Evolutionary conservation across 2,329 filamentous ascomycete genomes (phyloP).

Genomic region (Reticulascus tulasneorum): DNA sequence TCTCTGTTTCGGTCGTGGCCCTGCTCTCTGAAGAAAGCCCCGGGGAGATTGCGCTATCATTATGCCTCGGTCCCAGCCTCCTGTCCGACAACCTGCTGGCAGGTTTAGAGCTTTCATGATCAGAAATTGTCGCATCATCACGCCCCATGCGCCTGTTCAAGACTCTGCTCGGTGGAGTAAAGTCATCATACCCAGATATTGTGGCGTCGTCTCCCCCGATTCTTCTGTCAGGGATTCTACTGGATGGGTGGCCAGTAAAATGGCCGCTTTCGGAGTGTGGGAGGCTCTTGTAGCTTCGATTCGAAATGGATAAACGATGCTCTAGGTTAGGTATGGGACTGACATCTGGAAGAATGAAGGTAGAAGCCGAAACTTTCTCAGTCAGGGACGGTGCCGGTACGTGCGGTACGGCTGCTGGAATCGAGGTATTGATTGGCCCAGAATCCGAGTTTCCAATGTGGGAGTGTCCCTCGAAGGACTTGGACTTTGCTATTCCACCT

Average conservation of each 20-base stretch:
- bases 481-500: conserved; percentile 22
- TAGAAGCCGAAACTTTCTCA: conserved; percentile 14
- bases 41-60: conserved; percentile 21
- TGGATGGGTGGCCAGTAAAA: no score
- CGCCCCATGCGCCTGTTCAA: conserved; percentile 1
- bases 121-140: conserved; percentile 9
- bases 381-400: conserved; percentile 12
- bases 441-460: no score
- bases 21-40: no score
- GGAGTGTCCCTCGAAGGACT: conserved; percentile 23
- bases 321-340: conserved; percentile 12
- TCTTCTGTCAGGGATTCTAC: conserved; percentile 10
- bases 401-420: conserved; percentile 15
- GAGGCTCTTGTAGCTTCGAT: conserved; percentile 15
- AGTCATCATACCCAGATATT: conserved; percentile 14
- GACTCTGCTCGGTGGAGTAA: conserved; percentile 8
- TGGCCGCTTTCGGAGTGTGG: conserved; percentile 12
- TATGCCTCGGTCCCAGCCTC: conserved; percentile 11
- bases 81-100: conserved; percentile 16
- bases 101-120: conserved; percentile 4
- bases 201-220: conserved; percentile 11
- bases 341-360: conserved; percentile 12
- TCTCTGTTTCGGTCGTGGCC: conserved; percentile 28
- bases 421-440: no score
- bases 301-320: conserved; percentile 21